phyloP scores from a whole-genome alignment of 2,329 filamentous ascomycete species.

The Aspergillus sp. region DNA sequence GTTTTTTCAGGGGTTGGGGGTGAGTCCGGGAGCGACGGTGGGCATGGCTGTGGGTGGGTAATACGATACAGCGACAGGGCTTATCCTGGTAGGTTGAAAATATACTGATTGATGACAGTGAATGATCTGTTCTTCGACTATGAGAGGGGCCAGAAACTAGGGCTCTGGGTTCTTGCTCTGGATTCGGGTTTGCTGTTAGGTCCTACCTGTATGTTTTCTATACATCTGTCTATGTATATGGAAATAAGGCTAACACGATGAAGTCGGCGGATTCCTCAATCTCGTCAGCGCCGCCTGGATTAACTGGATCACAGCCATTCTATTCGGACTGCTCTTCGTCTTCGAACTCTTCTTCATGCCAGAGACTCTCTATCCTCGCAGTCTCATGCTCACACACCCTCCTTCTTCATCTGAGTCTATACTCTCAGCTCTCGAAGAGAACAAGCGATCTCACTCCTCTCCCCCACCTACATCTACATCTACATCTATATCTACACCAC shows the following conservation, averaged over 20 bases:
- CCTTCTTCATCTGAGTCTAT: not conserved
- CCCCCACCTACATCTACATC: too few relatives aligned
- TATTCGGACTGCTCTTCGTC: conserved; percentile 51
- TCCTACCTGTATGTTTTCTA: conserved; percentile 40
- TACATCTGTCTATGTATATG: not conserved
- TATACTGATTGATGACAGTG: conserved; percentile 26
- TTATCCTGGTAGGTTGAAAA: too few relatives aligned
- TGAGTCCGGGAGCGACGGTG: conserved; percentile 54
- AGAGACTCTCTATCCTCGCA: conserved; percentile 58
- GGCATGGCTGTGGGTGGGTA: conserved; percentile 50
- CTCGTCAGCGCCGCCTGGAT: conserved; percentile 52
- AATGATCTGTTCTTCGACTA: conserved; percentile 59
- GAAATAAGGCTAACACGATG: not conserved
- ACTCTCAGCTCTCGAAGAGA: conserved; percentile 24
- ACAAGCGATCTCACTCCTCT: not conserved
- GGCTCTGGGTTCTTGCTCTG: conserved; percentile 58
- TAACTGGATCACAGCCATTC: conserved; percentile 55
- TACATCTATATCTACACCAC: too few relatives aligned
- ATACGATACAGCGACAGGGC: not conserved
- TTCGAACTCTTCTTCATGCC: conserved; percentile 53
- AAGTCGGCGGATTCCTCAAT: conserved; percentile 54
- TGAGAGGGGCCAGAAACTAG: conserved; percentile 55
- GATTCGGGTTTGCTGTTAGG: conserved; percentile 53
- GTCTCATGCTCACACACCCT: conserved; percentile 43
- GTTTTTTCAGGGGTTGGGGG: conserved; percentile 59